Percentiles rank a stretch among this genome's conserved stretches.
Evolutionary conservation across 75 land plant genomes (phyloP).

Genomic region (Cupressus sempervirens): DNA sequence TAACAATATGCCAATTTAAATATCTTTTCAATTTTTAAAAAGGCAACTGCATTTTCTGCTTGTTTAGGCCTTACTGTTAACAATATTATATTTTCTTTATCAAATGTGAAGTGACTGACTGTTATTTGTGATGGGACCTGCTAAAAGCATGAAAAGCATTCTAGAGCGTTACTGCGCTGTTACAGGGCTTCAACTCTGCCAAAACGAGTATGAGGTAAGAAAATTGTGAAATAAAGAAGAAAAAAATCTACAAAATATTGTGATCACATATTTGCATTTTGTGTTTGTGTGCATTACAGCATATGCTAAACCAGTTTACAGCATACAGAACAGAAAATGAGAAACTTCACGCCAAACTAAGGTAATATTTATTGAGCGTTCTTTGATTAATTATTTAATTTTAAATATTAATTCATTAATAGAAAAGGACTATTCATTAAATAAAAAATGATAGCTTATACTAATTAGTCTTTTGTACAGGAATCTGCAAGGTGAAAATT

Average conservation of each 20-base stretch:
- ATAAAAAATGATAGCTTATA: too few relatives aligned
- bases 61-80: too few relatives aligned
- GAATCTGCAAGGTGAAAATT: background rate
- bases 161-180: background rate
- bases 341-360: background rate
- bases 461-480: background rate
- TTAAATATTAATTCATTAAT: too few relatives aligned
- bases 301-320: background rate
- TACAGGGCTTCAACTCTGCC: background rate
- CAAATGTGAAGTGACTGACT: background rate
- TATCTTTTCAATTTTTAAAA: too few relatives aligned
- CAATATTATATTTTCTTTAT: background rate
- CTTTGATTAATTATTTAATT: too few relatives aligned
- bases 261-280: too few relatives aligned
- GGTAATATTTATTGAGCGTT: background rate
- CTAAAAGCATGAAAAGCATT: background rate
- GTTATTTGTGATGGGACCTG: background rate
- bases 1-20: too few relatives aligned
- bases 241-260: too few relatives aligned
- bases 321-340: background rate
- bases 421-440: too few relatives aligned
- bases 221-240: too few relatives aligned
- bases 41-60: too few relatives aligned
- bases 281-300: background rate
- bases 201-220: background rate